phyloP scores from a whole-genome alignment of 768 basidiomycete species.

The Kwoniella sp. region DNA sequence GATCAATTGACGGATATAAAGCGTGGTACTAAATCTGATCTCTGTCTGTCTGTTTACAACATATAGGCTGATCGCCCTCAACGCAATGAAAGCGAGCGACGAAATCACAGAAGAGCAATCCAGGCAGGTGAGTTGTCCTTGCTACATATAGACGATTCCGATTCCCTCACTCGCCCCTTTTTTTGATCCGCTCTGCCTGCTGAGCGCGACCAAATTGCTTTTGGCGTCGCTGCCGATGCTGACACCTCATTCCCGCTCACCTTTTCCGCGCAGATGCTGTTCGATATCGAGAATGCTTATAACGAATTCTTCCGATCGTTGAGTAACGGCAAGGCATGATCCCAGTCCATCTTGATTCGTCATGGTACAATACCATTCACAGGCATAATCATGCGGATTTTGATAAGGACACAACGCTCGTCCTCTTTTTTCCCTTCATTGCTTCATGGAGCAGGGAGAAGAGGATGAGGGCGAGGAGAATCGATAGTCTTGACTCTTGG shows the following conservation, averaged over 20 bases:
- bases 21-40: background rate
- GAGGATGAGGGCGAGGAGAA: too few relatives aligned
- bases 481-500: too few relatives aligned
- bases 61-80: constrained; percentile 86
- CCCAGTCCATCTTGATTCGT: too few relatives aligned
- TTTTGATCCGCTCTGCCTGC: too few relatives aligned
- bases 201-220: background rate
- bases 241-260: background rate
- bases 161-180: too few relatives aligned
- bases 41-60: background rate
- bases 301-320: constrained; percentile 74
- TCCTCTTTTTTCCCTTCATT: too few relatives aligned
- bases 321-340: constrained; percentile 33
- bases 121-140: constrained; percentile 71
- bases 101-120: constrained; percentile 95
- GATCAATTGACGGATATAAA: too few relatives aligned
- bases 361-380: too few relatives aligned
- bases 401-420: too few relatives aligned
- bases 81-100: constrained; percentile 95
- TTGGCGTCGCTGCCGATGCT: background rate
- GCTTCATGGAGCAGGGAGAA: too few relatives aligned
- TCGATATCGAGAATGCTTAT: constrained; percentile 95
- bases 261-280: constrained; percentile 67
- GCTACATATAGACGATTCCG: too few relatives aligned
- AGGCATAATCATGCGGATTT: too few relatives aligned